Percentiles rank a stretch among this genome's conserved stretches.
Conservation (phyloP, 2,329 filamentous ascomycete genomes). For the Talaromyces pinophilus region DNA sequence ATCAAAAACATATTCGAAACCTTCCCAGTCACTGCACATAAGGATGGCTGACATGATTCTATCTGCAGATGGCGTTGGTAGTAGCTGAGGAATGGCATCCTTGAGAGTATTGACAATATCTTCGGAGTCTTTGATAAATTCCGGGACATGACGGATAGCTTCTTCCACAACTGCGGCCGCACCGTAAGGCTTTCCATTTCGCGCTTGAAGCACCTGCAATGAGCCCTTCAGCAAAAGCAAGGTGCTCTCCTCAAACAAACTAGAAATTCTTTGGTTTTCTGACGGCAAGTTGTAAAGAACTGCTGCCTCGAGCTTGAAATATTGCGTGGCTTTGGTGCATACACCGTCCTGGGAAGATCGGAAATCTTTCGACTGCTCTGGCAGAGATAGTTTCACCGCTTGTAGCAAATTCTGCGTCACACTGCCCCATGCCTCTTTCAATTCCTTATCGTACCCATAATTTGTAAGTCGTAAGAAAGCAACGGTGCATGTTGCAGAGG, state of each 20-base stretch:
- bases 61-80: conserved; percentile 68
- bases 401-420: conserved; percentile 64
- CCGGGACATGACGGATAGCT: conserved; percentile 49
- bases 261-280: conserved; percentile 29
- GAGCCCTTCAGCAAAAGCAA: conserved; percentile 50
- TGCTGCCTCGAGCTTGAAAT: conserved; percentile 60
- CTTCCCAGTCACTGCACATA: conserved; percentile 50
- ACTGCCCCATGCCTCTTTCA: conserved; percentile 62
- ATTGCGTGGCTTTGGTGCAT: conserved; percentile 65
- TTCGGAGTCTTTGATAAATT: conserved; percentile 43
- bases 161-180: conserved; percentile 61
- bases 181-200: conserved; percentile 68
- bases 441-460: conserved; percentile 48
- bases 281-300: conserved; percentile 35
- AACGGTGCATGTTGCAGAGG: conserved; percentile 51
- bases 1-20: conserved; percentile 44
- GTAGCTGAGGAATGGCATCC: conserved; percentile 58
- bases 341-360: conserved; percentile 70
- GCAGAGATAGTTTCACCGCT: conserved; percentile 71
- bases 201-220: conserved; percentile 51
- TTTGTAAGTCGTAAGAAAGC: conserved; percentile 43
- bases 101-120: conserved; percentile 56
- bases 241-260: conserved; percentile 41
- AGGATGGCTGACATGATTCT: conserved; percentile 68
- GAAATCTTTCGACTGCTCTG: conserved; percentile 79